Percentiles rank a stretch among this genome's conserved stretches.
Evolutionary conservation across 768 basidiomycete species (phyloP).

Genomic region (Rubroboletus satanas): DNA sequence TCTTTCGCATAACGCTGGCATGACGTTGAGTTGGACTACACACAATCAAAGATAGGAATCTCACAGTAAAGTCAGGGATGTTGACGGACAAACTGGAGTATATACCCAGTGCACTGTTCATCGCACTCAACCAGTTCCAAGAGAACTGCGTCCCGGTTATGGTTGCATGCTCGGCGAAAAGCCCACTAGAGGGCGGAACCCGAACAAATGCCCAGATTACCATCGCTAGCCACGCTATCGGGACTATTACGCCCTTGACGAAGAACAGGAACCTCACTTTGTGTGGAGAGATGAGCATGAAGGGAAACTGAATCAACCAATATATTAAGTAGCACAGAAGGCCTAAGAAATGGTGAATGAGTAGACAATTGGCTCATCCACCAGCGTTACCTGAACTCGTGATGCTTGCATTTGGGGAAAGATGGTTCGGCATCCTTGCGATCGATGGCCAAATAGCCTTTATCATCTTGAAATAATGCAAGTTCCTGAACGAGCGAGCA

Average conservation of each 20-base stretch:
- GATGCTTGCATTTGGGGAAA: slow-evolving; percentile 55
- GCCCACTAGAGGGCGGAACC: slow-evolving; percentile 57
- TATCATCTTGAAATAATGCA: slow-evolving; percentile 45
- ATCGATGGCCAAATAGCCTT: slow-evolving; percentile 82
- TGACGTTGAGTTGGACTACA: background rate
- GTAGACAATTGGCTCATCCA: background rate
- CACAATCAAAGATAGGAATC: background rate
- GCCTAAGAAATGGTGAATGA: slow-evolving; percentile 33
- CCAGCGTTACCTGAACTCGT: slow-evolving; percentile 50
- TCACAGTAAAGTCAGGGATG: slow-evolving; percentile 79
- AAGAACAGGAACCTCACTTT: slow-evolving; percentile 74
- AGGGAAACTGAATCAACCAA: slow-evolving; percentile 74
- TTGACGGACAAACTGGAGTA: slow-evolving; percentile 74
- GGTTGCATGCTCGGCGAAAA: slow-evolving; percentile 49
- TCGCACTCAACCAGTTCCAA: slow-evolving; percentile 76
- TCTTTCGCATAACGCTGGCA: slow-evolving; percentile 68
- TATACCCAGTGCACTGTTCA: slow-evolving; percentile 75
- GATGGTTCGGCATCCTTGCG: slow-evolving; percentile 58
- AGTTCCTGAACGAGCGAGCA: background rate
- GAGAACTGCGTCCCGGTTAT: slow-evolving; percentile 46
- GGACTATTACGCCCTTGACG: slow-evolving; percentile 62
- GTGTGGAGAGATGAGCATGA: slow-evolving; percentile 75
- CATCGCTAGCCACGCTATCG: slow-evolving; percentile 63
- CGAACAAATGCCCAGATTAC: slow-evolving; percentile 77
- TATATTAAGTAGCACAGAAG: slow-evolving; percentile 74